Base-by-base conservation (phyloP, 345 rosid genomes). In the Lumnitzera littorea region DNA sequence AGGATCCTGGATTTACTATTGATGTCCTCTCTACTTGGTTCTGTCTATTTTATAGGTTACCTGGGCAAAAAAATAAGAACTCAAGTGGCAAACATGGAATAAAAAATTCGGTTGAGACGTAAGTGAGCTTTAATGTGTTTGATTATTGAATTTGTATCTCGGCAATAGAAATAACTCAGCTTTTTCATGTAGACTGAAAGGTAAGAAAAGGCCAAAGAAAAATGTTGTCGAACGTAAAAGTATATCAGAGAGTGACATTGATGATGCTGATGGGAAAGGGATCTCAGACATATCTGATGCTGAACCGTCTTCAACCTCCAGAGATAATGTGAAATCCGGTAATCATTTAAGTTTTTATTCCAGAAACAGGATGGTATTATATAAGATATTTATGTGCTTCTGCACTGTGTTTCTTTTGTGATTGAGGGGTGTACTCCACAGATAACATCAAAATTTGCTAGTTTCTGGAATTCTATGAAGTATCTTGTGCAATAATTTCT, bases 151-250 rank as follows among this genome's bases (percentile, higher is more conserved):
- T 53, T 57, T 51, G 61, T 46, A 23, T 56, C 66, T 59, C 55
- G 57, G 60, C 29, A 27, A 24, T 49, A 60, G n/a, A 61, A 49
- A 50, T 67, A 43, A 27, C 67, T 56, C 55, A 31, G 52, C 14
- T 50, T 72, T 67, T 51, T 41, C 57, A 58, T 56, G 15, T 50
- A 94, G 97, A 66, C 78, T 73, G 48, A 88, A 86, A 76, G 80
- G 86, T 53, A 86, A 80, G 84, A 82, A 96, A 82, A 94, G 92
- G 52, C 95, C 96, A 46, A 89, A 81, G 87, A 90, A 83, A 68
- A 73, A 70, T 68, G 16, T 70, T 23, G 86, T 69, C 70, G 77
- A 23, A 24, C 46, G 55, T 50, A 67, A 63, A 72, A 17, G 65
- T 62, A 69, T 51, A 49, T 54, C 74, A 64, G 78, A 64, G 70